Evolutionary conservation across 208 protist species (phyloP), one percentile per base, ranked within the genome.

Genomic region (Plasmodiophora brassicae): DNA sequence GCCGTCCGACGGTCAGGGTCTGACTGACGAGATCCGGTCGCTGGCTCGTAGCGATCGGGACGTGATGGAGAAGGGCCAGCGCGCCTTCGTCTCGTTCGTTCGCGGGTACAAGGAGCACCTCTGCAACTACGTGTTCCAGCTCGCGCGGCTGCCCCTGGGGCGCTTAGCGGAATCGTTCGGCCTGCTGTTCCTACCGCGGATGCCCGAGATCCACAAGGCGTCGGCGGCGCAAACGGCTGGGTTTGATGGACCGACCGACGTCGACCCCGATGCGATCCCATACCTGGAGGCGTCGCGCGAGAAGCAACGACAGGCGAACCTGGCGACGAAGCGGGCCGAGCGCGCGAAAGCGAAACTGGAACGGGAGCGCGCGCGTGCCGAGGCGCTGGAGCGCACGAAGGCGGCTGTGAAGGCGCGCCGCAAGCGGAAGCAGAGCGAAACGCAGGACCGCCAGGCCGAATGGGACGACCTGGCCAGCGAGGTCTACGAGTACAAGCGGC

Each of bases 31-130:
- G 25, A 57, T 57, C 20, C 50, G 1, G 41, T 0, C 32, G 36
- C 1, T 54, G 53, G 85, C 41, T 20, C 50, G 20, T 0, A 0
- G 84, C 35, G 91, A 92, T 53, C 87, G 90, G 0, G 90, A 90
- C 0, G 43, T 92, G 20, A 86, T 91, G 85, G 91, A 92, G 32
- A 89, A 88, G 45, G 91, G 14, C 45, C 46, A 45, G n/a, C 32
- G 84, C 14, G 92, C 92, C 5, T 93, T 91, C 39, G 90, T 92
- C 25, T 91, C 92, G 22, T 92, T 85, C 84, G 78, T 93, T 41
- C 88, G 90, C 8, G 92, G 87, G 46, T 93, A 93, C 91, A 88
- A 92, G 71, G 91, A 93, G 88, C 91, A 93, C 85, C 87, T 90
- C 36, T 92, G 60, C 84, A 87, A 89, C 85, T 92, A 88, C 71